These are phyloP conservation scores for Leucoagaricus sp. DNA, from an alignment of 1,284 basidiomycete genomes.

Conservation along the genomic window DNA sequence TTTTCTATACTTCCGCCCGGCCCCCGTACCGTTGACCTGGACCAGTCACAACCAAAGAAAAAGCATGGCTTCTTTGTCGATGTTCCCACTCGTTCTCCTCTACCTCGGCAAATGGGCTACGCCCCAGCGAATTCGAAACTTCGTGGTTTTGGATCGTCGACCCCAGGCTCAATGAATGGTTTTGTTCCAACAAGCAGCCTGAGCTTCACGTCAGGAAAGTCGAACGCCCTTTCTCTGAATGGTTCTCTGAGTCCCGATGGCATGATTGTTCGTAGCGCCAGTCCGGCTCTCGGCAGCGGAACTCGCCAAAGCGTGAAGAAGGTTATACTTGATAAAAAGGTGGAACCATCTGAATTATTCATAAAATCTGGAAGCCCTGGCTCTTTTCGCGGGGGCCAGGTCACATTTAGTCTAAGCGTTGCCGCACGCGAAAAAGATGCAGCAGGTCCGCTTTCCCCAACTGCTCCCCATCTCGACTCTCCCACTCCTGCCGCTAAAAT, in stretches of 20 bases:
- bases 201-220: slow-evolving; percentile 53
- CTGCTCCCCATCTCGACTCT: slow-evolving; percentile 2
- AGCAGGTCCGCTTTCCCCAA: slow-evolving; percentile 22
- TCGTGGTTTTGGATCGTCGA: slow-evolving; percentile 65
- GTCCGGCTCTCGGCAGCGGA: slow-evolving; percentile 72
- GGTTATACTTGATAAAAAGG: slow-evolving; percentile 83
- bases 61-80: slow-evolving; percentile 72
- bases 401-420: slow-evolving; percentile 73
- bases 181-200: slow-evolving; percentile 34
- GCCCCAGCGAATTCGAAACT: slow-evolving; percentile 66
- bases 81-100: slow-evolving; percentile 63
- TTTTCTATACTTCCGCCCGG: slow-evolving; percentile 74
- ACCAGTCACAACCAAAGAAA: slow-evolving; percentile 67
- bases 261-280: slow-evolving; percentile 60
- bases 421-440: slow-evolving; percentile 73
- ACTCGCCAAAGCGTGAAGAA: slow-evolving; percentile 90
- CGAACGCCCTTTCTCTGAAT: slow-evolving; percentile 51
- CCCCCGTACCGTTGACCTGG: slow-evolving; percentile 59
- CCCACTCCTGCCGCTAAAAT: slow-evolving; percentile 24
- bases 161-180: slow-evolving; percentile 32
- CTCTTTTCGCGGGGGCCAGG: slow-evolving; percentile 46
- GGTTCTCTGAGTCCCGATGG: slow-evolving; percentile 50
- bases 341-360: slow-evolving; percentile 72
- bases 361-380: slow-evolving; percentile 52
- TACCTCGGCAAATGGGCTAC: slow-evolving; percentile 56